Conservation (phyloP, 176 grass and related monocot species). For the Tillandsia fasciculata region DNA sequence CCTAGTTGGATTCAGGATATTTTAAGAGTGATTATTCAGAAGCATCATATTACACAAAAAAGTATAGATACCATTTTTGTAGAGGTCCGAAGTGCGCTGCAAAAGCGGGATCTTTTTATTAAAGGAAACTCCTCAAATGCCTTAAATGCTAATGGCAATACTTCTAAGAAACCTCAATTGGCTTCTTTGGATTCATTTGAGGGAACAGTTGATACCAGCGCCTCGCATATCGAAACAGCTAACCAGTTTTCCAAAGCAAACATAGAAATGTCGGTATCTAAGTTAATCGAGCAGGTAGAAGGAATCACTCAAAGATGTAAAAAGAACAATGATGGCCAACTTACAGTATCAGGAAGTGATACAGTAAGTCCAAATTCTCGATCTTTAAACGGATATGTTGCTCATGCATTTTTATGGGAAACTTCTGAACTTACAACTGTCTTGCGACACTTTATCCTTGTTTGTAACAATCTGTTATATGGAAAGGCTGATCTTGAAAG, state of each 20-base stretch:
- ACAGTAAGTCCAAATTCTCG: conserved; percentile 6
- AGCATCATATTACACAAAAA: conserved; percentile 24
- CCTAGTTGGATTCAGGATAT: conserved; percentile 30
- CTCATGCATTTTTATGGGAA: conserved; percentile 82
- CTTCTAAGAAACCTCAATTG: background rate
- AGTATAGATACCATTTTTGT: conserved; percentile 15
- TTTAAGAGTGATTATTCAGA: conserved; percentile 20
- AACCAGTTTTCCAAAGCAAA: conserved; percentile 18
- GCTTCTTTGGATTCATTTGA: conserved; percentile 3
- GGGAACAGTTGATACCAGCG: background rate
- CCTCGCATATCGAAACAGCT: conserved; percentile 7
- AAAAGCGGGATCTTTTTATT: background rate
- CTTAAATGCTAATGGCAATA: background rate
- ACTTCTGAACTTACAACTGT: conserved; percentile 50
- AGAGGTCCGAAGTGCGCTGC: conserved; percentile 13
- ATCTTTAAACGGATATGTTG: conserved; percentile 41
- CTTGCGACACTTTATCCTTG: conserved; percentile 52
- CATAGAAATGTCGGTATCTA: conserved; percentile 39
- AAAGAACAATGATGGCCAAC: conserved; percentile 32
- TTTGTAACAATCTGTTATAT: conserved; percentile 64
- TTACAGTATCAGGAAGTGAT: conserved; percentile 19
- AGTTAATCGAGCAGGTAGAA: conserved; percentile 73
- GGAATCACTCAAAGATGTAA: conserved; percentile 60
- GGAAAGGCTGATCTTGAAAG: conserved; percentile 44
- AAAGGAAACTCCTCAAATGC: background rate